A percentile compares a stretch with the other conserved stretches of the same genome.
These are phyloP conservation scores for Saccharomycopsis sp. DNA, from an alignment of 805 yeast species.

Conservation along the genomic window DNA sequence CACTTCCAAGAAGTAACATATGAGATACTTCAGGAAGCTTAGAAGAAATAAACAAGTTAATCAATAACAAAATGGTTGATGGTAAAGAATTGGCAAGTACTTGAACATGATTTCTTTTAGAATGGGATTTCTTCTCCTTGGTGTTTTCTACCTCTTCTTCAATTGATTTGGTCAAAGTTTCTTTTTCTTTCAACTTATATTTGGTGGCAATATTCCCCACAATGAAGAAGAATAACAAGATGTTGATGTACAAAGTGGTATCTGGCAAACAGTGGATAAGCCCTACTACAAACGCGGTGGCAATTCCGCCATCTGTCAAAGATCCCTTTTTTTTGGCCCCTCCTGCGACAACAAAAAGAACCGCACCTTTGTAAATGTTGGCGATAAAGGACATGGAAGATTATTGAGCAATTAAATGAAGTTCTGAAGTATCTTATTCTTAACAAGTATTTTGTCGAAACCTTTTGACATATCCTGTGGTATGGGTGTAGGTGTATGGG, in stretches of 20 bases:
- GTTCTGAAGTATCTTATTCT: no score
- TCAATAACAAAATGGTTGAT: constrained; percentile 27
- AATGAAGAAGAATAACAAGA: constrained; percentile 28
- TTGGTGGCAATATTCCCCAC: constrained; percentile 31
- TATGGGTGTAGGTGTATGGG: no score
- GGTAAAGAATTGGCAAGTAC: constrained; percentile 32
- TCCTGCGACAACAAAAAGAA: constrained; percentile 5
- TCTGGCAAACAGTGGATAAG: constrained; percentile 30
- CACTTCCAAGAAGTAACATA: constrained; percentile 22
- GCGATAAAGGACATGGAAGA: neutral
- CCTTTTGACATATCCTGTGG: no score
- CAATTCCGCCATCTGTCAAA: constrained; percentile 28
- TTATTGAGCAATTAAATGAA: neutral
- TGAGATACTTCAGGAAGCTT: constrained; percentile 1
- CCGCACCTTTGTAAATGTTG: neutral
- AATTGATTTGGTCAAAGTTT: constrained; percentile 2
- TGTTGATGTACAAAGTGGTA: constrained; percentile 25
- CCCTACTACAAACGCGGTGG: constrained; percentile 29
- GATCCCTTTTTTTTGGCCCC: constrained; percentile 28
- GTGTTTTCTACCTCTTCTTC: constrained; percentile 18
- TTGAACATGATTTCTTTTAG: constrained; percentile 31
- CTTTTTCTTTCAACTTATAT: constrained; percentile 28
- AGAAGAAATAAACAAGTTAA: neutral
- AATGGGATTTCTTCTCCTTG: neutral
- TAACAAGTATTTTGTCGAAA: no score